Conservation (phyloP, 2,329 filamentous ascomycete genomes). For the Colletotrichum abscissum region DNA sequence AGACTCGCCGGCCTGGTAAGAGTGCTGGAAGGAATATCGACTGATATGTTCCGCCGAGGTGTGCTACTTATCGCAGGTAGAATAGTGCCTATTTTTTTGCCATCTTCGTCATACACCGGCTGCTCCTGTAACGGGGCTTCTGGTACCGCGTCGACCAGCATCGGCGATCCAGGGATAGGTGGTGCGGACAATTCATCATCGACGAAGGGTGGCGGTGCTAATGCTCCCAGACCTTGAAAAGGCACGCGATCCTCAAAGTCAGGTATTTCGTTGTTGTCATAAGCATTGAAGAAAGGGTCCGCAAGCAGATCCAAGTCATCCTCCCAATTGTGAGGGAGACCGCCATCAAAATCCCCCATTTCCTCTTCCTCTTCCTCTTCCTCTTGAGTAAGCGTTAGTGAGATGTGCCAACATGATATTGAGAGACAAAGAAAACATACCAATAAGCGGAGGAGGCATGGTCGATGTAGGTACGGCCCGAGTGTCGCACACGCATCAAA, state of each 20-base stretch:
- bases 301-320: background rate
- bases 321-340: background rate
- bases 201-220: background rate
- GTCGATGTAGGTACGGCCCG: background rate
- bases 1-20: slow-evolving; percentile 4
- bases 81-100: background rate
- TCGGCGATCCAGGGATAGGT: background rate
- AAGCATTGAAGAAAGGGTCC: background rate
- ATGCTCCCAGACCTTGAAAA: background rate
- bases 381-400: background rate
- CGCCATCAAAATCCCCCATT: background rate
- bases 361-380: background rate
- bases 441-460: background rate
- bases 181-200: background rate
- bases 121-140: background rate
- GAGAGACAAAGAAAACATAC: background rate
- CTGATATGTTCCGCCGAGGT: background rate
- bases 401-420: background rate
- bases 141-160: background rate
- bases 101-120: background rate
- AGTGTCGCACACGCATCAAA: background rate
- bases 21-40: slow-evolving; percentile 25
- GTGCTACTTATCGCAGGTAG: background rate
- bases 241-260: background rate
- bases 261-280: background rate